Evolutionary conservation across 140 eudicot genomes (phyloP).

Genomic region (Cichorium intybus): DNA sequence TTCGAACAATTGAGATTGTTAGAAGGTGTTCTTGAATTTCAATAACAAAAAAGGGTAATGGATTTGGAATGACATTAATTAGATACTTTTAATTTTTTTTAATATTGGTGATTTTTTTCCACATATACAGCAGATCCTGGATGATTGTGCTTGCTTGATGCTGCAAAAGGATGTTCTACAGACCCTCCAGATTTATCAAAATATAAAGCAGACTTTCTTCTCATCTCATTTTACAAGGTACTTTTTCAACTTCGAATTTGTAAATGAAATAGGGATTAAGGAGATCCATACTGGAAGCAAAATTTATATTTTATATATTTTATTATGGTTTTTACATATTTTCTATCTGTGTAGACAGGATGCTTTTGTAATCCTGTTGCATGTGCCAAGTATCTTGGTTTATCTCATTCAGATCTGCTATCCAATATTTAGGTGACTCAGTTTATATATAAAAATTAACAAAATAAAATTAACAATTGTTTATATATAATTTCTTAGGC

Average conservation of each 20-base stretch:
- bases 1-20: too few relatives aligned
- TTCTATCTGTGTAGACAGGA: conserved; percentile 68
- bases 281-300: conserved; percentile 38
- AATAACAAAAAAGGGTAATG: too few relatives aligned
- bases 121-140: conserved; percentile 60
- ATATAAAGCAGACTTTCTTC: conserved; percentile 77
- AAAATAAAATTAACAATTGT: background rate
- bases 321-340: background rate
- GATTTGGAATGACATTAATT: too few relatives aligned
- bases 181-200: conserved; percentile 77
- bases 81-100: too few relatives aligned
- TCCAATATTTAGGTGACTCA: conserved; percentile 77
- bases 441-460: background rate
- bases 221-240: conserved; percentile 91
- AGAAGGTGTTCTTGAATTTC: too few relatives aligned
- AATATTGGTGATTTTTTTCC: conserved; percentile 7
- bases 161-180: conserved; percentile 96
- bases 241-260: background rate
- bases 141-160: conserved; percentile 88
- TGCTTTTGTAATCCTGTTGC: conserved; percentile 99
- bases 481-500: conserved; percentile 50
- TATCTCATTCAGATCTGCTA: conserved; percentile 77
- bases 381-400: conserved; percentile 94
- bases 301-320: background rate
- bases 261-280: conserved; percentile 16